A percentile compares a stretch with the other conserved stretches of the same genome.
phyloP scores from a whole-genome alignment of 2,329 filamentous ascomycete genomes.

The Waltergamsia citrina region DNA sequence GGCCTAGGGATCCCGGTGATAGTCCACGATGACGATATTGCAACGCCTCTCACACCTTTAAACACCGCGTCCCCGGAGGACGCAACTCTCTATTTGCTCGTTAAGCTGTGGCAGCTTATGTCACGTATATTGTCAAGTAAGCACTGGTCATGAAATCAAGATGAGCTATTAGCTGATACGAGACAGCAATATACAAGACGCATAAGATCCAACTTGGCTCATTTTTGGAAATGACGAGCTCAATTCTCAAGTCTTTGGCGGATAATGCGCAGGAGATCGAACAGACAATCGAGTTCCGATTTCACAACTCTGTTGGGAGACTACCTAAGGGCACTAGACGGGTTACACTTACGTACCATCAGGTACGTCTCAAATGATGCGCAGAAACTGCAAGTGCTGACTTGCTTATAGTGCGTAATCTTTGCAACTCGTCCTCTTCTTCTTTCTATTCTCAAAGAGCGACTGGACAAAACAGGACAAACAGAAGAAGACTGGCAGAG shows the following conservation, averaged over 20 bases:
- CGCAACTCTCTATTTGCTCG: slow-evolving; percentile 21
- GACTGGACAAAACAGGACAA: slow-evolving; percentile 15
- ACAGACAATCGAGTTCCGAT: slow-evolving; percentile 19
- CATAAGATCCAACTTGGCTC: slow-evolving; percentile 19
- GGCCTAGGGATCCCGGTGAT: slow-evolving; percentile 26
- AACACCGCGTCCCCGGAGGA: slow-evolving; percentile 15
- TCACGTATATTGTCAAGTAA: slow-evolving; percentile 24
- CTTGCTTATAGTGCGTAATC: slow-evolving; percentile 21
- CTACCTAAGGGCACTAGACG: slow-evolving; percentile 26
- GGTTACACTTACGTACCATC: slow-evolving; percentile 26
- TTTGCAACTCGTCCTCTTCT: slow-evolving; percentile 26
- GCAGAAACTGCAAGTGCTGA: too few species aligned
- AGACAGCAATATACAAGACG: slow-evolving; percentile 22
- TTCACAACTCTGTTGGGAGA: slow-evolving; percentile 20
- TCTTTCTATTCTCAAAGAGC: slow-evolving; percentile 25
- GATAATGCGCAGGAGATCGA: slow-evolving; percentile 28
- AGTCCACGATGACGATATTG: slow-evolving; percentile 26
- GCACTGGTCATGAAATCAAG: background rate
- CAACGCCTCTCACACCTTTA: slow-evolving; percentile 17
- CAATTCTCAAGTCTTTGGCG: slow-evolving; percentile 23
- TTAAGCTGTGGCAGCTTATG: slow-evolving; percentile 22
- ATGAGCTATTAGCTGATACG: too few species aligned
- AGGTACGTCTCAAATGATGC: too few species aligned
- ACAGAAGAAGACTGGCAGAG: slow-evolving; percentile 18
- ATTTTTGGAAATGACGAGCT: slow-evolving; percentile 23